These are phyloP conservation scores for Lolium rigidum DNA, from an alignment of 176 grass and related monocot species.

Conservation along the genomic window DNA sequence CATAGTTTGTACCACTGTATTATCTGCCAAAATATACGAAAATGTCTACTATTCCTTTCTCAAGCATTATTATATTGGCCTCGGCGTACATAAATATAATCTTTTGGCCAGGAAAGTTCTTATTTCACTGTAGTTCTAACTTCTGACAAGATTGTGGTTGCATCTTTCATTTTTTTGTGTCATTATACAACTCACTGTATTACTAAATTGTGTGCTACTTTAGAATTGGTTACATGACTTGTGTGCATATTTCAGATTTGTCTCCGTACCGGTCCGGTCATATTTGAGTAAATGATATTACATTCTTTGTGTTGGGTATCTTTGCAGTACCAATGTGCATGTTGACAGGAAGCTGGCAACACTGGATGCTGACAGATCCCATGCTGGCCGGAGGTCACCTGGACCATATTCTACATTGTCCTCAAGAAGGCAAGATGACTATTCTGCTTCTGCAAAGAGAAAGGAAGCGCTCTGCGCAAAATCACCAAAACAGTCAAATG, in stretches of 20 bases:
- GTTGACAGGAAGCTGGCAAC: constrained; percentile 3
- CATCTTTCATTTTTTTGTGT: not conserved
- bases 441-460: constrained; percentile 16
- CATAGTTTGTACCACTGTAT: not conserved
- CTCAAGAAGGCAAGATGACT: constrained; percentile 27
- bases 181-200: not conserved
- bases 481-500: constrained; percentile 9
- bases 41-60: not conserved
- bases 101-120: not conserved
- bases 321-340: not conserved
- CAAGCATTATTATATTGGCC: not conserved
- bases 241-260: constrained; percentile 5
- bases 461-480: not conserved
- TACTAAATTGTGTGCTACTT: not conserved
- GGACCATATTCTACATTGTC: not conserved
- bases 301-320: not conserved
- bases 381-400: not conserved
- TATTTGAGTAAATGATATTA: not conserved
- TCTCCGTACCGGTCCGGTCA: not conserved
- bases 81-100: not conserved
- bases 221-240: not conserved
- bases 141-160: not conserved
- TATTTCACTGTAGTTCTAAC: not conserved
- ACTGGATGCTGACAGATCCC: constrained; percentile 16
- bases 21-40: not conserved